These are phyloP conservation scores for Plenodomus lindquistii DNA, from an alignment of 2,329 filamentous ascomycete genomes.

Conservation along the genomic window DNA sequence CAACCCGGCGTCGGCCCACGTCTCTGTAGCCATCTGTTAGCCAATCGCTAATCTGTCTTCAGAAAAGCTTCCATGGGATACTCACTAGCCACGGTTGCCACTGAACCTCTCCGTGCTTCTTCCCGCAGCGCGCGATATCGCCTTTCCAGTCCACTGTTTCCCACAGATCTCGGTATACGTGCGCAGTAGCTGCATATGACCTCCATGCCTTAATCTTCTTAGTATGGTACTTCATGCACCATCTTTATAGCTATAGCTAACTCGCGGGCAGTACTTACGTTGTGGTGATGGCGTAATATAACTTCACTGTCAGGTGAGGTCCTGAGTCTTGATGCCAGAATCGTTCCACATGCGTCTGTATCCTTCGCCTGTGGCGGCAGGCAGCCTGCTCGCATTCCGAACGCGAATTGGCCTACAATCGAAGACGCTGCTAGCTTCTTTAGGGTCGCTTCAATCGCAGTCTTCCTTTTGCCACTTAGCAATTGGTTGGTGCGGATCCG, in stretches of 20 bases:
- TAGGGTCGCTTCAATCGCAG: neutral
- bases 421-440: neutral
- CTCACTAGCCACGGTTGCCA: too few species aligned
- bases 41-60: too few species aligned
- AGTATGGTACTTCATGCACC: neutral
- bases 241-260: neutral
- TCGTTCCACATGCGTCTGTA: conserved; percentile 3
- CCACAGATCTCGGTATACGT: too few species aligned
- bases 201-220: neutral
- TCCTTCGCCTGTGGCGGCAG: neutral
- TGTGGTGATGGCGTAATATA: neutral
- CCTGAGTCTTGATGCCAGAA: conserved; percentile 5
- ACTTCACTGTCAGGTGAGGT: conserved; percentile 10
- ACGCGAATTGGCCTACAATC: conserved; percentile 1
- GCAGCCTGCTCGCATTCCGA: neutral
- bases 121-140: too few species aligned
- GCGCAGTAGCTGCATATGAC: conserved; percentile 1
- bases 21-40: too few species aligned
- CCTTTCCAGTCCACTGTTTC: too few species aligned
- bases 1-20: too few species aligned
- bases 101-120: too few species aligned
- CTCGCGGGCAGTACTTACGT: neutral
- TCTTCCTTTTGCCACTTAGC: neutral
- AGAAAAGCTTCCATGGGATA: too few species aligned
- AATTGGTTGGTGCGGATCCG: too few species aligned